Evolutionary conservation across 1,284 basidiomycete genomes (phyloP).

Genomic region (Singerocomus rubriflavus): DNA sequence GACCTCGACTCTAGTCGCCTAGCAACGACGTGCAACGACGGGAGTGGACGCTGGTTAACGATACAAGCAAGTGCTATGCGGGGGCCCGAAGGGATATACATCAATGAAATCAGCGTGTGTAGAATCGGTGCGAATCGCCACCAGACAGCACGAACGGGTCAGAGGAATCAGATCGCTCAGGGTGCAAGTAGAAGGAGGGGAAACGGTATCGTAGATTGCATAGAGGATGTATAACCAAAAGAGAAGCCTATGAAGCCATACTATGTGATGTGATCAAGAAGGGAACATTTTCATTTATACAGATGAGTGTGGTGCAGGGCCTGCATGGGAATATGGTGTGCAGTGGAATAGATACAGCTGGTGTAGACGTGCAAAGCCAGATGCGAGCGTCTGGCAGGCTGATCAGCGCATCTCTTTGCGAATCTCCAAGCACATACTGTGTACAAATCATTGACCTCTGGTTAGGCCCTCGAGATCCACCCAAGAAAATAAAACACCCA

Average conservation of each 20-base stretch:
- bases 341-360: conserved; percentile 26
- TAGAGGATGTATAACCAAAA: conserved; percentile 6
- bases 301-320: conserved; percentile 18
- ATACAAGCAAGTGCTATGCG: conserved; percentile 18
- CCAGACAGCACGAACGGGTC: not conserved
- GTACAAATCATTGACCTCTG: conserved; percentile 13
- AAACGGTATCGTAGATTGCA: conserved; percentile 20
- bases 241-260: conserved; percentile 5
- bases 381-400: conserved; percentile 8
- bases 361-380: conserved; percentile 7
- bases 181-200: not conserved
- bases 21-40: conserved; percentile 1
- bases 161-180: conserved; percentile 2
- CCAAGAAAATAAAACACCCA: conserved; percentile 24
- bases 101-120: conserved; percentile 21
- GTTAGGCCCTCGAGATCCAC: conserved; percentile 25
- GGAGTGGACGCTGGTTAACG: not conserved
- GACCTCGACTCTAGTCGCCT: not conserved
- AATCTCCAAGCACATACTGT: conserved; percentile 4
- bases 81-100: conserved; percentile 13
- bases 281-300: conserved; percentile 13
- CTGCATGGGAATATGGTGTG: conserved; percentile 25
- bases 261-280: conserved; percentile 16
- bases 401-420: conserved; percentile 7
- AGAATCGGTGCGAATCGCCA: not conserved